A percentile compares a stretch with the other conserved stretches of the same genome.
Evolutionary conservation across 2,329 filamentous ascomycete genomes (phyloP).

Genomic region (Fusarium stilboides): DNA sequence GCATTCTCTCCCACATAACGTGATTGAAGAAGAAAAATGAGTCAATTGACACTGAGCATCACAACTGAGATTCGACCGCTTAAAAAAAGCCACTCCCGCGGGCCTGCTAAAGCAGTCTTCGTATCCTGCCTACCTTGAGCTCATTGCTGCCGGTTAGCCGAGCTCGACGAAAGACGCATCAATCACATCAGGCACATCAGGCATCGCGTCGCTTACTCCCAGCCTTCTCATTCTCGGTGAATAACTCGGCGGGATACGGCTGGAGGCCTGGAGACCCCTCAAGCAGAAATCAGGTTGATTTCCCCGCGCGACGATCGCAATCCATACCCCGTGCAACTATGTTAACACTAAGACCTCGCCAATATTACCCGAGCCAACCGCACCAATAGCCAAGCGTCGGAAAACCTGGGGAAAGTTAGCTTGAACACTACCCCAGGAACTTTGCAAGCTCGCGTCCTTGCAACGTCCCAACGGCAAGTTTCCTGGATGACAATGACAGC

Average conservation of each 20-base stretch:
- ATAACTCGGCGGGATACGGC: conserved; percentile 29
- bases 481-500: conserved; percentile 17
- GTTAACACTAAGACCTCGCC: conserved; percentile 10
- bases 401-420: conserved; percentile 44
- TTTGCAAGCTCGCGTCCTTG: conserved; percentile 11
- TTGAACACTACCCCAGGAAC: conserved; percentile 23
- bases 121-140: too few relatives aligned
- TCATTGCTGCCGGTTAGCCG: too few relatives aligned
- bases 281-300: conserved; percentile 19
- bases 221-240: conserved; percentile 13
- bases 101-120: too few relatives aligned
- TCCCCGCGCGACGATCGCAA: conserved; percentile 44
- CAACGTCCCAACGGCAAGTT: conserved; percentile 23
- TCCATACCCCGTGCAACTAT: conserved; percentile 29
- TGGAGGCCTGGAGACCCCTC: conserved; percentile 1
- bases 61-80: too few relatives aligned
- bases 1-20: not conserved
- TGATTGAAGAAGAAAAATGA: too few relatives aligned
- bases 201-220: not conserved
- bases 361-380: conserved; percentile 36
- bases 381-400: conserved; percentile 24
- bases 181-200: too few relatives aligned
- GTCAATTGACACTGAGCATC: too few relatives aligned
- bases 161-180: too few relatives aligned
- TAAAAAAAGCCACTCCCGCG: too few relatives aligned